Evolutionary conservation across 257 asterid genomes (phyloP).

Genomic region (Solanum etuberosum): DNA sequence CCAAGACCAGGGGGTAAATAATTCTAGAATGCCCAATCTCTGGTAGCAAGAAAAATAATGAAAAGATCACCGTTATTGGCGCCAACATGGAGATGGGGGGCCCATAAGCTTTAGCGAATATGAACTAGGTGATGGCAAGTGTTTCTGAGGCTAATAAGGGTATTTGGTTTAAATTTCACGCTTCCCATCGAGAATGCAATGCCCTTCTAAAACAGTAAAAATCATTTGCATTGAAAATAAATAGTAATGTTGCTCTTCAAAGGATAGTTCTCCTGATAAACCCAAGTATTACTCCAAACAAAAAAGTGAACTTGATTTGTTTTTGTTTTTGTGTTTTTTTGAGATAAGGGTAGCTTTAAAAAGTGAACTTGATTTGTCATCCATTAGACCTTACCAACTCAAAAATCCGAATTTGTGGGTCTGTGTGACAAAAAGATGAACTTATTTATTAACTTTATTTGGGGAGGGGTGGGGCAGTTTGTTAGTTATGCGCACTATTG

Average conservation of each 20-base stretch:
- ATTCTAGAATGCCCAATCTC: not conserved
- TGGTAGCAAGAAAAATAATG: not conserved
- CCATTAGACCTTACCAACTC: not conserved
- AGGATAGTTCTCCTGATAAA: not conserved
- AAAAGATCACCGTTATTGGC: not conserved
- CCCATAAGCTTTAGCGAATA: not conserved
- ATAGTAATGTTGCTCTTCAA: not conserved
- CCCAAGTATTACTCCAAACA: not conserved
- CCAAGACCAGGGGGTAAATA: not conserved
- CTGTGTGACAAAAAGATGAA: not conserved
- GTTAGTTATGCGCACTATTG: not conserved
- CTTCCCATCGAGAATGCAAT: not conserved
- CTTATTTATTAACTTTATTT: not conserved
- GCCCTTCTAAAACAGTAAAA: not conserved
- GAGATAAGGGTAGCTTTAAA: not conserved
- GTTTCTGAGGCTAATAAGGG: not conserved
- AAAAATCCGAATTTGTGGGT: not conserved
- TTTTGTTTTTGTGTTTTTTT: too few species aligned
- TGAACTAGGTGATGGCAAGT: not conserved
- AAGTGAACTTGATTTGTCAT: not conserved
- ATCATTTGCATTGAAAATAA: not conserved
- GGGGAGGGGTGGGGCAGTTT: not conserved
- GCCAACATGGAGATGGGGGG: not conserved
- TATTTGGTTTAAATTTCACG: not conserved
- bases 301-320: not conserved